Evolutionary conservation across 208 protist genomes (phyloP).

Genomic region (Leishmania major): DNA sequence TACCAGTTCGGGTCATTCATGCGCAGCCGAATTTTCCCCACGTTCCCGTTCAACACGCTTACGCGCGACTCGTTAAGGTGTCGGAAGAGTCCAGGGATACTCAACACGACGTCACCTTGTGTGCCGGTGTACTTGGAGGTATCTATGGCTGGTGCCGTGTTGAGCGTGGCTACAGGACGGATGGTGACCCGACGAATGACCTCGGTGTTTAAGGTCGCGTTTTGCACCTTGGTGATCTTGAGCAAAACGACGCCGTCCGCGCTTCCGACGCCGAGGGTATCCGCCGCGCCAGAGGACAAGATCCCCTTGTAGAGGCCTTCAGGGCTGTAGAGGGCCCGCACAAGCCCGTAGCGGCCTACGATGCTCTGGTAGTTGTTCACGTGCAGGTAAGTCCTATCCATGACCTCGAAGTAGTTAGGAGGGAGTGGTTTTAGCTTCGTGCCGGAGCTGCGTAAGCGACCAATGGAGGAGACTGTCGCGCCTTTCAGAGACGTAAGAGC

Average conservation of each 20-base stretch:
- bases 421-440: conserved; percentile 30
- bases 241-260: conserved; percentile 15
- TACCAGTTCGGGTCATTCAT: background rate
- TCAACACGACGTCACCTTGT: conserved; percentile 12
- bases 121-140: conserved; percentile 32
- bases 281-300: conserved; percentile 39
- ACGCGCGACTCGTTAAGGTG: conserved; percentile 11
- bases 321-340: conserved; percentile 47
- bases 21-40: conserved; percentile 11
- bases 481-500: background rate
- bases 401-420: conserved; percentile 70
- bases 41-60: conserved; percentile 18
- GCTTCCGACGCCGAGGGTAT: conserved; percentile 17
- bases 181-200: background rate
- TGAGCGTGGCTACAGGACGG: conserved; percentile 31
- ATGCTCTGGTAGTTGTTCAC: conserved; percentile 20
- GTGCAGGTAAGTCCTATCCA: conserved; percentile 36
- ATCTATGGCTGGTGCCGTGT: conserved; percentile 17
- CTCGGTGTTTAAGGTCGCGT: background rate
- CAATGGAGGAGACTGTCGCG: conserved; percentile 31
- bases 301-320: conserved; percentile 41
- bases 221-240: background rate
- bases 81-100: conserved; percentile 20
- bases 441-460: conserved; percentile 30
- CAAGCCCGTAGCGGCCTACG: conserved; percentile 41